Conservation (phyloP, 495 filamentous ascomycete genomes). For the Penicillium chermesinum region DNA sequence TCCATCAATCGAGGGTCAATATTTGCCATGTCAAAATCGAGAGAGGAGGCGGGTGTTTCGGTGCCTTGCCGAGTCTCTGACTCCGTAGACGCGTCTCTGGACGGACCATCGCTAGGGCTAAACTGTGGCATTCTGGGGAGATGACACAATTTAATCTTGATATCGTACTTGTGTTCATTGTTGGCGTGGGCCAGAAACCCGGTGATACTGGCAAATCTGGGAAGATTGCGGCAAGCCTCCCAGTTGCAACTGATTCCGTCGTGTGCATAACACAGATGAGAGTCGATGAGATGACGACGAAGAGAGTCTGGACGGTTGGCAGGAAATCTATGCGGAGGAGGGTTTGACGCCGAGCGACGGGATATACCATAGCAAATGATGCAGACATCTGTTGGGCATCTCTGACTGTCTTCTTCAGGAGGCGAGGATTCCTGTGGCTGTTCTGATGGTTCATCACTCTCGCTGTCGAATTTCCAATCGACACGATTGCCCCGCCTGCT, state of each 20-base stretch:
- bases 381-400: constrained; percentile 23
- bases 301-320: constrained; percentile 25
- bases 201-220: constrained; percentile 21
- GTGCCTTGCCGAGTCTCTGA: constrained; percentile 14
- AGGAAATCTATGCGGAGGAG: constrained; percentile 27
- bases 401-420: constrained; percentile 9
- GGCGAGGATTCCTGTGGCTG: constrained; percentile 10
- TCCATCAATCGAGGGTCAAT: constrained; percentile 20
- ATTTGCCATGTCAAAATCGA: constrained; percentile 16
- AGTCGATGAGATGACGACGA: constrained; percentile 25
- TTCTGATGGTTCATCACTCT: constrained; percentile 6
- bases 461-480: constrained; percentile 17
- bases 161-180: constrained; percentile 18
- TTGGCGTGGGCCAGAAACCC: constrained; percentile 25
- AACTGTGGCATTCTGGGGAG: constrained; percentile 9
- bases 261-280: constrained; percentile 18
- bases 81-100: constrained; percentile 13
- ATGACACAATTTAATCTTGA: constrained; percentile 24
- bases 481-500: constrained; percentile 21
- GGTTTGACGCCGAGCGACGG: constrained; percentile 20
- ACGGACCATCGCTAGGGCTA: constrained; percentile 13
- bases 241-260: constrained; percentile 25
- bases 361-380: constrained; percentile 28
- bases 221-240: constrained; percentile 18
- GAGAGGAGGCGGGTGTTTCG: constrained; percentile 19